A percentile compares a stretch with the other conserved stretches of the same genome.
Evolutionary conservation across 768 basidiomycete species (phyloP).

Genomic region (Serendipita sp.): DNA sequence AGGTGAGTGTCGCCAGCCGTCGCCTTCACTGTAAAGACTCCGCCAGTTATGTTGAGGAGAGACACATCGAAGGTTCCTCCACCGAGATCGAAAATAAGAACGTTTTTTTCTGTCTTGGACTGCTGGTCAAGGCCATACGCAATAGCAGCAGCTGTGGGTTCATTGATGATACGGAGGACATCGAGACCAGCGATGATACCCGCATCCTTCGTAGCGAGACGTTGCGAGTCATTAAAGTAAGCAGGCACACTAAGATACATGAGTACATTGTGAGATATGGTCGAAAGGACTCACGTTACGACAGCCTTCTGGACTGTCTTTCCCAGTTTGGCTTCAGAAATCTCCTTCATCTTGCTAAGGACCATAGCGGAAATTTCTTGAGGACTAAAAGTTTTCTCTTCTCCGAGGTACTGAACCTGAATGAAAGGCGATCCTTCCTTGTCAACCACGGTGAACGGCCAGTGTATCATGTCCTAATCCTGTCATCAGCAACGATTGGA

Average conservation of each 20-base stretch:
- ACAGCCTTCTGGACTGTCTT: constrained; percentile 98
- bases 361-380: constrained; percentile 99
- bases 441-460: constrained; percentile 95
- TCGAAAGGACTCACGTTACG: constrained; percentile 40
- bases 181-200: constrained; percentile 96
- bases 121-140: constrained; percentile 93
- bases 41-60: constrained; percentile 90
- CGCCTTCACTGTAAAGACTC: constrained; percentile 98
- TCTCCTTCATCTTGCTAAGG: constrained; percentile 98
- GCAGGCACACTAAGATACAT: constrained; percentile 54
- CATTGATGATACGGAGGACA: constrained; percentile 99
- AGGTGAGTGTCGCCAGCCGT: constrained; percentile 99
- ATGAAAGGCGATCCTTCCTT: constrained; percentile 95
- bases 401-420: constrained; percentile 87
- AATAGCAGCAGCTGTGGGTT: constrained; percentile 98
- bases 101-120: constrained; percentile 88
- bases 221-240: constrained; percentile 99
- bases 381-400: constrained; percentile 91
- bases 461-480: constrained; percentile 87
- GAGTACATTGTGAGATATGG: background rate
- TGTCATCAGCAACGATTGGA: constrained; percentile 21
- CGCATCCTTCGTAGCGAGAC: constrained; percentile 97
- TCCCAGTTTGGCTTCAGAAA: constrained; percentile 96
- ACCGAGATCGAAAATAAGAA: constrained; percentile 98
- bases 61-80: constrained; percentile 99